Evolutionary conservation across 2,329 filamentous ascomycete genomes (phyloP).

Genomic region (Epichloe coenophiala): DNA sequence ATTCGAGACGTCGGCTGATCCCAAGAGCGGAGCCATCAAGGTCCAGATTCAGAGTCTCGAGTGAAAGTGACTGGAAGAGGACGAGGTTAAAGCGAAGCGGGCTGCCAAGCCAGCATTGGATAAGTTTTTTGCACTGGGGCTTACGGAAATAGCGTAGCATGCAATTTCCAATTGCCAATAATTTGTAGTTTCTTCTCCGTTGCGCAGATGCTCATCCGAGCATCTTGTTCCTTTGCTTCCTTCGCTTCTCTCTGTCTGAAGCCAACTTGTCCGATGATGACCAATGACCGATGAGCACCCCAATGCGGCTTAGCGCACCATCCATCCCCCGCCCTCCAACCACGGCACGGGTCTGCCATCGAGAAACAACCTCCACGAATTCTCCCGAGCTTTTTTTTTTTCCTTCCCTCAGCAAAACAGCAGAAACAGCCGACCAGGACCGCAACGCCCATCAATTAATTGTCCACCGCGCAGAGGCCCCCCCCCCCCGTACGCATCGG

Average conservation of each 20-base stretch:
- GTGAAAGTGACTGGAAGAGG: constrained; percentile 13
- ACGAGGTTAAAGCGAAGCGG: not conserved
- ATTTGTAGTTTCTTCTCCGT: too few species aligned
- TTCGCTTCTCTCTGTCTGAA: too few species aligned
- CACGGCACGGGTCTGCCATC: constrained; percentile 8
- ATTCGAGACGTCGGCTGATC: constrained; percentile 77
- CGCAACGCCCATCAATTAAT: constrained; percentile 20
- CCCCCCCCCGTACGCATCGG: not conserved
- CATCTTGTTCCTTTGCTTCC: not conserved
- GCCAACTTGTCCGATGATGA: too few species aligned
- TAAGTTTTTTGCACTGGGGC: too few species aligned
- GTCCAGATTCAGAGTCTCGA: constrained; percentile 75
- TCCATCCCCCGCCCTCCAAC: constrained; percentile 3
- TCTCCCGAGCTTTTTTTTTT: constrained; percentile 36
- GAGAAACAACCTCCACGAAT: constrained; percentile 22
- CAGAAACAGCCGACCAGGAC: constrained; percentile 10
- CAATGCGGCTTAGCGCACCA: constrained; percentile 17
- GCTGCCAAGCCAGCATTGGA: too few species aligned
- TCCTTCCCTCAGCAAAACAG: constrained; percentile 11
- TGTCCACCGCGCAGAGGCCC: constrained; percentile 13
- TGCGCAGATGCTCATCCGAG: too few species aligned
- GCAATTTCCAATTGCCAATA: too few species aligned
- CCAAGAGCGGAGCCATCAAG: constrained; percentile 92
- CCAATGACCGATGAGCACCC: constrained; percentile 6
- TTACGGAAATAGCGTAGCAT: too few species aligned